Percentiles rank a stretch among this genome's conserved stretches.
Conservation (phyloP, 2,329 filamentous ascomycete species). For the Pseudohalonectria lignicola region DNA sequence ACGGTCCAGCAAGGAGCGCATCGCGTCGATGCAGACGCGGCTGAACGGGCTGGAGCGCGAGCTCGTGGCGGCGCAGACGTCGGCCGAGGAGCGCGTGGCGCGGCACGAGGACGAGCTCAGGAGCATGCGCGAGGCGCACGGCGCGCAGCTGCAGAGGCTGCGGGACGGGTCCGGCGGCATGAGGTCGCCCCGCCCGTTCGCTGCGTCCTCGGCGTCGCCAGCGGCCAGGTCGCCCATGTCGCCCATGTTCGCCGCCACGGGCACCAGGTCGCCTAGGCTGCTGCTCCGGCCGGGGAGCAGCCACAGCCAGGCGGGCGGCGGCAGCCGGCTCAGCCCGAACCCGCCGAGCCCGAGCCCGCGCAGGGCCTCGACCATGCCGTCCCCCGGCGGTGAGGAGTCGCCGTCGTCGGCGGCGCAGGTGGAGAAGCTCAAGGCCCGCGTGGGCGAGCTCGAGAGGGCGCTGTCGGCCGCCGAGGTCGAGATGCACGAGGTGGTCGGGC, state of each 20-base stretch:
- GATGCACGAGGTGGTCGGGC: conserved; percentile 73
- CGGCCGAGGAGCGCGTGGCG: conserved; percentile 72
- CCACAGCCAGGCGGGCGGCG: background rate
- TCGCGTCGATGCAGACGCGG: conserved; percentile 71
- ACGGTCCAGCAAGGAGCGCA: conserved; percentile 66
- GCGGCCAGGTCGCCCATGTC: conserved; percentile 46
- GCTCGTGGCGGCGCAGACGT: conserved; percentile 70
- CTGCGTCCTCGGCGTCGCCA: conserved; percentile 26
- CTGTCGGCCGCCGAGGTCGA: conserved; percentile 64
- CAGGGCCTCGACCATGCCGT: conserved; percentile 22
- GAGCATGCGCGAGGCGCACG: conserved; percentile 65
- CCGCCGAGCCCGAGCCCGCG: conserved; percentile 3
- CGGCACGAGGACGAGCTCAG: conserved; percentile 80
- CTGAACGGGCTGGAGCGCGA: conserved; percentile 77
- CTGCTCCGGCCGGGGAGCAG: conserved; percentile 7
- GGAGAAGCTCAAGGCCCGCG: conserved; percentile 63
- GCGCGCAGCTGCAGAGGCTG: conserved; percentile 64
- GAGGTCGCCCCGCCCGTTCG: conserved; percentile 33
- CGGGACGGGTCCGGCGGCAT: conserved; percentile 32
- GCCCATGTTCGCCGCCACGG: conserved; percentile 42
- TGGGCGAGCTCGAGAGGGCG: conserved; percentile 76
- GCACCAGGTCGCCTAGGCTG: conserved; percentile 44
- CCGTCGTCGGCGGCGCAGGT: conserved; percentile 67
- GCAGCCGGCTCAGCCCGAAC: conserved; percentile 7
- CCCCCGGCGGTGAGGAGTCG: conserved; percentile 59